phyloP scores from a whole-genome alignment of 495 filamentous ascomycete species.

The Trichoderma asperelloides region DNA sequence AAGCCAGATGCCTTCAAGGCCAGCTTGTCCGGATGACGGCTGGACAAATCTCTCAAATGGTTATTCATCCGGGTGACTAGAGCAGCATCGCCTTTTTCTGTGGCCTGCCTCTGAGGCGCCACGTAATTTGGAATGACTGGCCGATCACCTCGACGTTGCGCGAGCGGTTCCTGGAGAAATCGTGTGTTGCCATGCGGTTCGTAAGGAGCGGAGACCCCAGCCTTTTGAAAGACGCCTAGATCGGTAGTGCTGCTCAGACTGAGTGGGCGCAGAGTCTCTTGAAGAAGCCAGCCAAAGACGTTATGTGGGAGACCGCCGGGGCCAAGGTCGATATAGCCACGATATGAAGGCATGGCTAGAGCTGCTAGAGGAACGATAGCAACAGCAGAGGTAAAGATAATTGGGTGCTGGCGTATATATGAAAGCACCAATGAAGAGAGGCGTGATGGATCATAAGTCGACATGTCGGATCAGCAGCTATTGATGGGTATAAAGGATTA shows the following conservation, averaged over 20 bases:
- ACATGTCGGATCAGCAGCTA: not conserved
- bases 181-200: slow-evolving; percentile 13
- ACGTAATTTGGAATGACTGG: slow-evolving; percentile 21
- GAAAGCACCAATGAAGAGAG: not conserved
- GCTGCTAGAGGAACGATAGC: not conserved
- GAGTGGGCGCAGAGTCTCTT: slow-evolving; percentile 16
- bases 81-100: not conserved
- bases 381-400: not conserved
- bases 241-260: slow-evolving; percentile 20
- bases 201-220: not conserved
- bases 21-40: slow-evolving; percentile 17
- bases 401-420: not conserved
- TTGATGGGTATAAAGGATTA: not conserved
- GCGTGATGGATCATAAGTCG: not conserved
- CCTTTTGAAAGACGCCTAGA: slow-evolving; percentile 15
- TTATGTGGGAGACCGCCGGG: slow-evolving; percentile 30
- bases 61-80: not conserved
- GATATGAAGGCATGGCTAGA: slow-evolving; percentile 17
- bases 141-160: slow-evolving; percentile 11
- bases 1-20: slow-evolving; percentile 15
- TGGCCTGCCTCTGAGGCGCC: slow-evolving; percentile 27
- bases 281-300: slow-evolving; percentile 26
- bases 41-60: slow-evolving; percentile 2
- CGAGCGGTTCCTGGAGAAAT: slow-evolving; percentile 11
- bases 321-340: slow-evolving; percentile 26